These are phyloP conservation scores for Pythium myriotylum DNA, from an alignment of 352 stramenopile genomes.

Conservation along the genomic window DNA sequence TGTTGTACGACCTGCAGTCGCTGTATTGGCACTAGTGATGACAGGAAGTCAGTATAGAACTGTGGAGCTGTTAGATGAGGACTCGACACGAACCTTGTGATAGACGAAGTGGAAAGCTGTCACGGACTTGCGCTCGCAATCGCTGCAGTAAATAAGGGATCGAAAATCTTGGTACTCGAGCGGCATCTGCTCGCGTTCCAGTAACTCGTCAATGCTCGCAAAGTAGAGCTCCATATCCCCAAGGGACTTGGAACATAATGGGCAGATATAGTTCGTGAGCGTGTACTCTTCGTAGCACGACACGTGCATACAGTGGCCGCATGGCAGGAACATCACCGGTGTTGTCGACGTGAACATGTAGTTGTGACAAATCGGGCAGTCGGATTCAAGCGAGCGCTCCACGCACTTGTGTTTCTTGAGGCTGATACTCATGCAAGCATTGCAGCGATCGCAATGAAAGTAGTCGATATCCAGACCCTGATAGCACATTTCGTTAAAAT, in stretches of 20 bases:
- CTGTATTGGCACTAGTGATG: conserved; percentile 61
- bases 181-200: conserved; percentile 81
- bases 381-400: conserved; percentile 93
- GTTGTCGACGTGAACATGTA: conserved; percentile 97
- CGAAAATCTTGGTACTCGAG: conserved; percentile 74
- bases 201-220: conserved; percentile 82
- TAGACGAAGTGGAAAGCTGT: conserved; percentile 88
- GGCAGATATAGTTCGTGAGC: conserved; percentile 94
- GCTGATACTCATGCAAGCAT: conserved; percentile 95
- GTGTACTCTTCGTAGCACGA: conserved; percentile 95
- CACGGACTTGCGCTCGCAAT: conserved; percentile 84
- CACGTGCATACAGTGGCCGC: conserved; percentile 96
- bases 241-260: conserved; percentile 94
- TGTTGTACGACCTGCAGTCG: conserved; percentile 86
- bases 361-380: conserved; percentile 95
- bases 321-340: conserved; percentile 93
- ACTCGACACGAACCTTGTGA: conserved; percentile 65
- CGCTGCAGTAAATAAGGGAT: conserved; percentile 83
- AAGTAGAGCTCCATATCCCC: conserved; percentile 94
- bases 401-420: conserved; percentile 94
- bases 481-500: no score
- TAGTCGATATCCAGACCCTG: conserved; percentile 96
- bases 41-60: not conserved
- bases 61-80: not conserved
- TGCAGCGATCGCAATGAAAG: conserved; percentile 98